Percentiles rank a stretch among this genome's conserved stretches.
phyloP scores from a whole-genome alignment of 2,329 filamentous ascomycete genomes.

The Parasarocladium wereldwijsianum region DNA sequence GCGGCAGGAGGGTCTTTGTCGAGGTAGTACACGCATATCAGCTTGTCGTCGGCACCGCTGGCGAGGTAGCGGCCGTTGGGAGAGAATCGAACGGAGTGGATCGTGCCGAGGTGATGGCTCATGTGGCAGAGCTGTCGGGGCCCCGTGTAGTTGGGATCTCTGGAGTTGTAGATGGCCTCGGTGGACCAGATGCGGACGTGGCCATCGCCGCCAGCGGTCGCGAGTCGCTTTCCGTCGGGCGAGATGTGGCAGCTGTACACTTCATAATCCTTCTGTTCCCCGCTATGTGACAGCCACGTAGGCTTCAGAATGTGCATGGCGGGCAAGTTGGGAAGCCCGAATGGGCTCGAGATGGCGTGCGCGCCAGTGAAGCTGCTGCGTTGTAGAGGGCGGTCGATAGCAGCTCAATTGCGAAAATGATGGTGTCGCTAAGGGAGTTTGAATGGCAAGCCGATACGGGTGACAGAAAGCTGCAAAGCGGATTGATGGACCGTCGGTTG shows the following conservation, averaged over 20 bases:
- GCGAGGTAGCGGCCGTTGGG: conserved; percentile 90
- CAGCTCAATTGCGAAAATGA: too few relatives aligned
- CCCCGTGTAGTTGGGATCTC: conserved; percentile 53
- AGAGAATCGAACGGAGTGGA: conserved; percentile 93
- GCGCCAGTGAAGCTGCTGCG: conserved; percentile 1
- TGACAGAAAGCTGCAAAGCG: too few relatives aligned
- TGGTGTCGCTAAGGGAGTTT: too few relatives aligned
- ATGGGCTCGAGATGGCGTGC: conserved; percentile 4
- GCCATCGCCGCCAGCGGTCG: conserved; percentile 92
- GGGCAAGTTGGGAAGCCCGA: conserved; percentile 7
- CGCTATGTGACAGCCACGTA: conserved; percentile 88
- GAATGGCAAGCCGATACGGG: too few relatives aligned
- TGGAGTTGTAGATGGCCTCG: conserved; percentile 75
- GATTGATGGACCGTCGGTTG: too few relatives aligned
- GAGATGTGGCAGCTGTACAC: conserved; percentile 98
- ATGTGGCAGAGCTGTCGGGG: conserved; percentile 94
- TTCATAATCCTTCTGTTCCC: conserved; percentile 96
- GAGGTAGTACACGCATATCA: conserved; percentile 91
- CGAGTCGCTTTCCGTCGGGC: conserved; percentile 79
- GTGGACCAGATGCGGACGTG: conserved; percentile 97
- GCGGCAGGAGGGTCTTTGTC: conserved; percentile 68
- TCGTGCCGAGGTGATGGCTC: conserved; percentile 95
- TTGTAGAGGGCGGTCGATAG: neutral
- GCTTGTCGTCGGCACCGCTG: conserved; percentile 95
- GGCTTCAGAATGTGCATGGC: conserved; percentile 83